phyloP scores from a whole-genome alignment of 2,329 filamentous ascomycete genomes.

The Trichophyton rubrum region DNA sequence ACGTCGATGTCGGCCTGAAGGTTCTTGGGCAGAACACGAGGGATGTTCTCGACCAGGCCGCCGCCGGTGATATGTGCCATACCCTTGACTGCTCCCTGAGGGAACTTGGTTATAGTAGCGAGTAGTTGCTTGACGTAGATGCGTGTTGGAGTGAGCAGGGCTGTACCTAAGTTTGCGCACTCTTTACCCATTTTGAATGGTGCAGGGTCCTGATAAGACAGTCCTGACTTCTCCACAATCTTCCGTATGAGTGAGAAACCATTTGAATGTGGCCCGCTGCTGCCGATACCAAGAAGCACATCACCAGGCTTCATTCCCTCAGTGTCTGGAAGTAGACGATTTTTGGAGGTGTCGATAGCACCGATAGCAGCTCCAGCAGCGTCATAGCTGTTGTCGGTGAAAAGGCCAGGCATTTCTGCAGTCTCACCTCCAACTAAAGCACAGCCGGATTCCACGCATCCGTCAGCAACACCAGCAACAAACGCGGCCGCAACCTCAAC shows the following conservation, averaged over 20 bases:
- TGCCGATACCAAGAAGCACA: slow-evolving; percentile 71
- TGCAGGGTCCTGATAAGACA: slow-evolving; percentile 58
- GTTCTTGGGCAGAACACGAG: slow-evolving; percentile 71
- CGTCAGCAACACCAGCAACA: slow-evolving; percentile 76
- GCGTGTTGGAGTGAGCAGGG: slow-evolving; percentile 74
- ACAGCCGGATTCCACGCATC: slow-evolving; percentile 73
- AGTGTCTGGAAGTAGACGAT: slow-evolving; percentile 60
- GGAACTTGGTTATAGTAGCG: slow-evolving; percentile 39
- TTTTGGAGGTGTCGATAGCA: slow-evolving; percentile 50
- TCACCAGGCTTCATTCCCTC: slow-evolving; percentile 69
- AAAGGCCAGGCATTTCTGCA: slow-evolving; percentile 96
- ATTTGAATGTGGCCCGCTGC: slow-evolving; percentile 85
- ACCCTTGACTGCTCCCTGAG: slow-evolving; percentile 53
- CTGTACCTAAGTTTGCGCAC: slow-evolving; percentile 51
- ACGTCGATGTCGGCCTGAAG: slow-evolving; percentile 75
- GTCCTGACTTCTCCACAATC: slow-evolving; percentile 61
- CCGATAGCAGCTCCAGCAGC: slow-evolving; percentile 83
- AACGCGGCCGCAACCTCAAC: slow-evolving; percentile 69
- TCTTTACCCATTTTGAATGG: slow-evolving; percentile 54
- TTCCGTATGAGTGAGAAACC: slow-evolving; percentile 93
- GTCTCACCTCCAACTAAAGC: slow-evolving; percentile 95
- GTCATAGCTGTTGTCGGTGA: slow-evolving; percentile 79
- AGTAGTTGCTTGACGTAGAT: slow-evolving; percentile 86
- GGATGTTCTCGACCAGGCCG: slow-evolving; percentile 84
- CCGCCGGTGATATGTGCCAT: slow-evolving; percentile 96